These are phyloP conservation scores for Nothophoma quercina DNA, from an alignment of 2,329 filamentous ascomycete species.

Conservation along the genomic window DNA sequence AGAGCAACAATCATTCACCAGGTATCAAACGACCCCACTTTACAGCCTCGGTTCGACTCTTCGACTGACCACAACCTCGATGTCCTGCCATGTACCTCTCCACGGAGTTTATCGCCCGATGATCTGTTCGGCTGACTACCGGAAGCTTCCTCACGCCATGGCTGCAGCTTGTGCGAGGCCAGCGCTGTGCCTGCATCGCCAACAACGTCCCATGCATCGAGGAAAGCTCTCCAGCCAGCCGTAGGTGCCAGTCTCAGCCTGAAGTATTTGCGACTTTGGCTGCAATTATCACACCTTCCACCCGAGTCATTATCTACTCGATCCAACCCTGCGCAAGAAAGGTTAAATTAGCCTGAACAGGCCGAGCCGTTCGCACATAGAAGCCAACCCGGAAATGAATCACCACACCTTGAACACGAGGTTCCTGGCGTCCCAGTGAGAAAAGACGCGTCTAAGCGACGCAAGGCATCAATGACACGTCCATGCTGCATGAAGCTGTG, in stretches of 20 bases:
- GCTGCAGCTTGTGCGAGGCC: conserved; percentile 9
- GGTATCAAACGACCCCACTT: neutral
- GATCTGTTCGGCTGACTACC: neutral
- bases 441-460: conserved; percentile 3
- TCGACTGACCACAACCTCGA: neutral
- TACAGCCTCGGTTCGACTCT: neutral
- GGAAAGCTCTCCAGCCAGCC: neutral
- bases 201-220: neutral
- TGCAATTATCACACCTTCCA: neutral
- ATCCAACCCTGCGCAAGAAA: neutral
- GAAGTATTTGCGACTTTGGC: neutral
- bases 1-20: too few relatives aligned
- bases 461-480: conserved; percentile 12
- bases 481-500: conserved; percentile 4
- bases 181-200: neutral
- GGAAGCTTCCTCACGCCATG: conserved; percentile 1
- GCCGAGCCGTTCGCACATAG: neutral
- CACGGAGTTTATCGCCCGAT: neutral
- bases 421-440: neutral
- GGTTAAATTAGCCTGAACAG: neutral
- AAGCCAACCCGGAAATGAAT: conserved; percentile 11
- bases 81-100: neutral
- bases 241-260: neutral
- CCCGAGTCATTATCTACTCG: neutral
- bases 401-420: neutral